Conservation (phyloP, 164 flowering plant species). For the Vitis vinifera region DNA sequence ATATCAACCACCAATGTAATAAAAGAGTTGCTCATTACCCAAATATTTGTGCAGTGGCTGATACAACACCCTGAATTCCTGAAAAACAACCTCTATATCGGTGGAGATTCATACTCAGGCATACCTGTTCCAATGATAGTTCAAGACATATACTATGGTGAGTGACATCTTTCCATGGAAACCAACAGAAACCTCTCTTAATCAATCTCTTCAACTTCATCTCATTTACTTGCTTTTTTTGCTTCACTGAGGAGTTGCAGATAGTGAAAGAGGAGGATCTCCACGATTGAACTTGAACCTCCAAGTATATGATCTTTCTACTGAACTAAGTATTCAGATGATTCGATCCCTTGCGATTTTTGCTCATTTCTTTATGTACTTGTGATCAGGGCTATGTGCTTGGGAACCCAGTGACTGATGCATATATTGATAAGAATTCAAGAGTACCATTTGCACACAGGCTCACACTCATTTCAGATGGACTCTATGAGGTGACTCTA, state of each 20-base stretch:
- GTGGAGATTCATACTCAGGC: slow-evolving; percentile 17
- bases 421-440: slow-evolving; percentile 6
- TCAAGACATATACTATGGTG: slow-evolving; percentile 3
- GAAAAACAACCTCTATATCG: slow-evolving; percentile 7
- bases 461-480: slow-evolving; percentile 11
- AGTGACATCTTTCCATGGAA: background rate
- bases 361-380: background rate
- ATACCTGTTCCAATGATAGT: slow-evolving; percentile 7
- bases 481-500: slow-evolving; percentile 11
- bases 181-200: background rate
- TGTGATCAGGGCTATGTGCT: slow-evolving; percentile 17
- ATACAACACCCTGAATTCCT: slow-evolving; percentile 5
- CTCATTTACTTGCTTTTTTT: background rate
- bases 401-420: slow-evolving; percentile 15
- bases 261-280: background rate
- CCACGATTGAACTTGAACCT: too few relatives aligned
- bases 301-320: too few relatives aligned
- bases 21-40: too few relatives aligned
- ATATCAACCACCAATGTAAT: too few relatives aligned
- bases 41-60: slow-evolving; percentile 11
- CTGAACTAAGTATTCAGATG: too few relatives aligned
- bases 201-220: background rate
- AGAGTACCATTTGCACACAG: slow-evolving; percentile 10
- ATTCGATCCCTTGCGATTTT: too few relatives aligned
- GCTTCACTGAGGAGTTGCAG: background rate